Base-by-base conservation (phyloP, 1,284 basidiomycete species). In the Dichomitus squalens region DNA sequence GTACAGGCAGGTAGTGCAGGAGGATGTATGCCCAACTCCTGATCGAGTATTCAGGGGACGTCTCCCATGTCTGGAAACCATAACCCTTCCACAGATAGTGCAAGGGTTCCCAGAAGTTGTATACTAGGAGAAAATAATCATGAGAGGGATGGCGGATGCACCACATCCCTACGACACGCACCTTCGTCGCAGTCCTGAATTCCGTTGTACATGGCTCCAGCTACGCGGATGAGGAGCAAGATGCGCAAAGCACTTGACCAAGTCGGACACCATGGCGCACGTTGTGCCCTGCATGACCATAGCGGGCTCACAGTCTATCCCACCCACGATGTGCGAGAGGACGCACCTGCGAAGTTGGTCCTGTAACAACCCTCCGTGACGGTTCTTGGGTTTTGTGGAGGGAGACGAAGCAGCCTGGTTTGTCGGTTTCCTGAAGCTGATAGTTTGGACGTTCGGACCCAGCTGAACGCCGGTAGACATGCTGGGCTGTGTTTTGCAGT, bases 21-120 rank as follows among this genome's bases (percentile, higher is more conserved):
- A 93, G 70, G 57, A 96, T 83, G 73, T 98, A 99, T 8, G 93
- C 86, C 95, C 95, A 99, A 62, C 93, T 96, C 59, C 97, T 81
- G 62, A 99, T 89, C 6, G 95, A 88, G 70, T 90, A 98, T 55
- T 85, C 76, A 6, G 97, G 95, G 9, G 95, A 93, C 7, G 93
- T 88, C 71, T 99, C 97, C 97, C 97, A 99, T 1, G 97, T 98
- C 75, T 99, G 95, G 73, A 99, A 98, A 7, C 92, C 94, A 65
- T 87, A 79, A 29, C 92, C 92, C 63, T 87, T 79, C 63, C 87
- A 83, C 52, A 96, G 79, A 74, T 95, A 95, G 74, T 98, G 96
- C 33, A 99, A 76, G 21, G 97, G 96, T 70, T 99, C 97, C 93
- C 93, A 99, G 75, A 98, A 99, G 74, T 99, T 99, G 82, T 90